These are phyloP conservation scores for Chlamydomonas sphaeroides DNA, from an alignment of 139 green algal genomes.

Conservation along the genomic window DNA sequence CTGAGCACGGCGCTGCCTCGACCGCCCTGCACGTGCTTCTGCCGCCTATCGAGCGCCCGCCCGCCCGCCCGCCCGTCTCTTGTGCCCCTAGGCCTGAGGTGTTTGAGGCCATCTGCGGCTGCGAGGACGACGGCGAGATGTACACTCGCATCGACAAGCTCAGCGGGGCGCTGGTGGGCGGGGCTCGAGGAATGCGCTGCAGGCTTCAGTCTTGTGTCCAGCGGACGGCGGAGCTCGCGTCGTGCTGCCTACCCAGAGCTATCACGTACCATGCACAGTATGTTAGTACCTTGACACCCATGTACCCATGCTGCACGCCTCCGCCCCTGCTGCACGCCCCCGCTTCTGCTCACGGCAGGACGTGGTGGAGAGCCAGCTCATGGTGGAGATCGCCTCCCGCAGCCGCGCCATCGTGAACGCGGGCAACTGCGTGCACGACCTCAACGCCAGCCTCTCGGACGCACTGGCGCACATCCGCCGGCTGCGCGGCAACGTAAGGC, in stretches of 20 bases:
- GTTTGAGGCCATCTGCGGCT: constrained; percentile 57
- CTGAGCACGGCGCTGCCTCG: no score
- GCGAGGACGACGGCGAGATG: constrained; percentile 61
- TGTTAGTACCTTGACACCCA: no score
- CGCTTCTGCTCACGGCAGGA: constrained; percentile 70
- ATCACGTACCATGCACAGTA: no score
- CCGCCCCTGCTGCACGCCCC: no score
- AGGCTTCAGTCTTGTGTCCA: no score
- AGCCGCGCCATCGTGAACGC: constrained; percentile 78
- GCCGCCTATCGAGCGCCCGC: no score
- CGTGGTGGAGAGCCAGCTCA: constrained; percentile 78
- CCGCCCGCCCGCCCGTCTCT: not conserved
- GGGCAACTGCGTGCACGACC: constrained; percentile 75
- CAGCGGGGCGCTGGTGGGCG: constrained; percentile 58
- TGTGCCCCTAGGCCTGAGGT: constrained; percentile 50
- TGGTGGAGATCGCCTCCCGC: constrained; percentile 77
- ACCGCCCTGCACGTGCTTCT: no score
- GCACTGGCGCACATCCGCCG: constrained; percentile 63
- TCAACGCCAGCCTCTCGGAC: constrained; percentile 61
- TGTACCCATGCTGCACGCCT: no score
- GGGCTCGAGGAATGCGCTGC: not conserved
- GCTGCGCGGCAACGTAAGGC: constrained; percentile 36
- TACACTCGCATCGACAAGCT: constrained; percentile 66
- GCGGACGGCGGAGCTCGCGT: no score
- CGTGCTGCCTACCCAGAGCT: no score